These are phyloP conservation scores for Climacium dendroides DNA, from an alignment of 225 moss, liverwort and hornwort species.

Conservation along the genomic window DNA sequence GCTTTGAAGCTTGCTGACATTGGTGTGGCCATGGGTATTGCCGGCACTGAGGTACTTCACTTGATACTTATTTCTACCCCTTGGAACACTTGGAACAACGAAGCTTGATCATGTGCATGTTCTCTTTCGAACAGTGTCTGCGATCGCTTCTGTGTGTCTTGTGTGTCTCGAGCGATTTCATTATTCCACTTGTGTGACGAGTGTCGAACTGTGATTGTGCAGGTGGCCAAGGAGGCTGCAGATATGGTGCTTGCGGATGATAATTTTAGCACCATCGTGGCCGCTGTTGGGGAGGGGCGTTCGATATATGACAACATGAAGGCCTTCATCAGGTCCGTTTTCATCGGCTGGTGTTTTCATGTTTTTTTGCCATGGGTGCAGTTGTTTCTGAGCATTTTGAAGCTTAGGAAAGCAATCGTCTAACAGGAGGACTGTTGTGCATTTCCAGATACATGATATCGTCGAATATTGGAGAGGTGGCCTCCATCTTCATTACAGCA, in stretches of 20 bases:
- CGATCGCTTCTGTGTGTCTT: background rate
- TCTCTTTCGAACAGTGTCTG: background rate
- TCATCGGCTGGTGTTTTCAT: background rate
- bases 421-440: background rate
- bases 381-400: background rate
- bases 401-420: background rate
- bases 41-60: conserved; percentile 99
- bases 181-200: background rate
- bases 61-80: background rate
- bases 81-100: background rate
- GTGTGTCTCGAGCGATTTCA: background rate
- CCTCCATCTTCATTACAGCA: conserved; percentile 87
- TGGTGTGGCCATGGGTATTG: conserved; percentile 92
- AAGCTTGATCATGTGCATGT: background rate
- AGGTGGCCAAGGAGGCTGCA: conserved; percentile 96
- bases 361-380: background rate
- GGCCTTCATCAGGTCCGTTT: conserved; percentile 75
- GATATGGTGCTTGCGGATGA: conserved; percentile 99
- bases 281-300: conserved; percentile 88
- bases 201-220: background rate
- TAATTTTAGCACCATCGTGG: conserved; percentile 87
- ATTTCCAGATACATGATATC: conserved; percentile 87
- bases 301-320: conserved; percentile 98
- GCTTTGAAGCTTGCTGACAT: conserved; percentile 96
- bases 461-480: conserved; percentile 93